Evolutionary conservation across 2,329 filamentous ascomycete genomes (phyloP), one percentile per base, ranked within the genome.

Genomic region (Apiospora hydei): DNA sequence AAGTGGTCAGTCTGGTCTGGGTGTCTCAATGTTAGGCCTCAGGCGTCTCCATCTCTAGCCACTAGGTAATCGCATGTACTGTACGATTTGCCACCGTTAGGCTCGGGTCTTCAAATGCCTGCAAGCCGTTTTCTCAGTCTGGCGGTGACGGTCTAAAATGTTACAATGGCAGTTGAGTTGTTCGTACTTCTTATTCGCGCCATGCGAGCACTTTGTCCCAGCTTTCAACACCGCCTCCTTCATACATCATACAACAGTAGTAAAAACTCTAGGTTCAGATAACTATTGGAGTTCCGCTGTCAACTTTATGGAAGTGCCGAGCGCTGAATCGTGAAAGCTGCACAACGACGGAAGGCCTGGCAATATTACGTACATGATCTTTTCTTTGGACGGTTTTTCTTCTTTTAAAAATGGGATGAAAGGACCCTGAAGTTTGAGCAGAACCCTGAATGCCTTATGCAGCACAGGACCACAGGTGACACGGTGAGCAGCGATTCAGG

Each of bases 241-340:
- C 53, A 18, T 38, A 64, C 57, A 64, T 64, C 57, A 61, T 38
- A 61, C 18, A 41, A 10, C 57, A 64, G 57, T 41, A 64, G 57
- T 26, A 38, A 41, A 64, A 64, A 41, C 18, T 64, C 21, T 38
- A 21, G 8, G 57, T 21, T 64, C 21, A 4, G 34, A 41, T 30
- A 41, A 64, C 30, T 34, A 38, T 38, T 24, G 13, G 14, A 61
- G 34, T 26, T 38, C 18, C n/a, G 34, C 34, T 64, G 16, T 41
- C 57, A 41, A 38, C 21, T 41, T 64, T 2, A 41, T 41, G 11
- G 18, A 41, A 34, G 18, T 6, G 11, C 57, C 8, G 10, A 24
- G 34, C 38, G 21, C 3, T 41, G 57, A 64, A 18, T 64, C 57
- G 34, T 41, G 57, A 21, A 38, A 13, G 4, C 34, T 64, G 57